phyloP scores from a whole-genome alignment of 2,329 filamentous ascomycete genomes.

The Neophaeococcomyces mojaviensis region DNA sequence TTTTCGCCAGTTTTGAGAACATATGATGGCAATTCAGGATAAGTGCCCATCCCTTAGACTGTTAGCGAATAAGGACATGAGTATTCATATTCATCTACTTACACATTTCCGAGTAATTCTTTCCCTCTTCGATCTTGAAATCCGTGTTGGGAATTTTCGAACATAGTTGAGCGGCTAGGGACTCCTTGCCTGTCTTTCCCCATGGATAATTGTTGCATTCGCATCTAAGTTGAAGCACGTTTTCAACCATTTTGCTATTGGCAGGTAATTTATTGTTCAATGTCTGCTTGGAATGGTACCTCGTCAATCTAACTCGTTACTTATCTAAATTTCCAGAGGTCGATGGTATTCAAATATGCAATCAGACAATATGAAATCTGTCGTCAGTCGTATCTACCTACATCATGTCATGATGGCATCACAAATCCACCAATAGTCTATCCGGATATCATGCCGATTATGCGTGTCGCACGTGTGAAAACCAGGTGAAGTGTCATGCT shows the following conservation, averaged over 20 bases:
- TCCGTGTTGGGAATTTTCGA: slow-evolving; percentile 55
- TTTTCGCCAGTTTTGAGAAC: slow-evolving; percentile 55
- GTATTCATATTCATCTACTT: too few species aligned
- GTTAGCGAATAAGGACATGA: too few species aligned
- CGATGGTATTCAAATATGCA: too few species aligned
- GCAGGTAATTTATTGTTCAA: neutral
- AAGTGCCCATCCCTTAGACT: too few species aligned
- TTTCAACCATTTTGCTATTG: slow-evolving; percentile 16
- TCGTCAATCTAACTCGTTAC: neutral
- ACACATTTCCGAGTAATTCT: slow-evolving; percentile 65
- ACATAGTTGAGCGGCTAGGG: slow-evolving; percentile 58
- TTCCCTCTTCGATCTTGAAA: slow-evolving; percentile 57
- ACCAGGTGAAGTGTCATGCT: too few species aligned
- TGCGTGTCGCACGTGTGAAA: too few species aligned
- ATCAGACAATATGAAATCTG: too few species aligned
- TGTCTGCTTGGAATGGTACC: neutral
- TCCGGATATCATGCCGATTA: too few species aligned
- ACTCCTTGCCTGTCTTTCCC: slow-evolving; percentile 61
- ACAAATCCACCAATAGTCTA: too few species aligned
- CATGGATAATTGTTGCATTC: slow-evolving; percentile 54
- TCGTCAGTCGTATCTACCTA: too few species aligned
- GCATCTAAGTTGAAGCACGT: slow-evolving; percentile 25
- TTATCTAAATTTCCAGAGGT: too few species aligned
- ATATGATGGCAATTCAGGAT: slow-evolving; percentile 61
- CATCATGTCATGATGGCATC: too few species aligned